phyloP scores from a whole-genome alignment of 495 filamentous ascomycete species.

The Hypoxylon rickii region DNA sequence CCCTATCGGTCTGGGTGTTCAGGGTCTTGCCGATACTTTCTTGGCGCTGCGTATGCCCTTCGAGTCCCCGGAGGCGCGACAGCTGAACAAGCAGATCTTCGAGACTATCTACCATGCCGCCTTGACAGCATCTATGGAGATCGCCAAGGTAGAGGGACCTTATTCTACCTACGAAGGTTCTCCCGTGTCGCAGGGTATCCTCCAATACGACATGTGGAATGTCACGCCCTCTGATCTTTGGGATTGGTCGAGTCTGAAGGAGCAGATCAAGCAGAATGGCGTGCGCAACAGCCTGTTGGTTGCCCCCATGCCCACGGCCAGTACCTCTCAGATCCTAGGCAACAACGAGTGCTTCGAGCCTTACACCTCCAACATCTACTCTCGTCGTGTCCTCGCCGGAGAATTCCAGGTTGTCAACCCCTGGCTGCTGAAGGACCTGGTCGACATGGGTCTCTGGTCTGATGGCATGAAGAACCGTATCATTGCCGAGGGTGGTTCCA shows the following conservation, averaged over 20 bases:
- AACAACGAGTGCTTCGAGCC: slow-evolving; percentile 99
- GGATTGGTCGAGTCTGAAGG: slow-evolving; percentile 93
- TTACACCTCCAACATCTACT: slow-evolving; percentile 99
- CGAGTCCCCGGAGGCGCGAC: slow-evolving; percentile 88
- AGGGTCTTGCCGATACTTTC: slow-evolving; percentile 98
- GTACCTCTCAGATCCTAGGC: slow-evolving; percentile 93
- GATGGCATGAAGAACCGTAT: slow-evolving; percentile 99
- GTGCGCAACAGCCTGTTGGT: slow-evolving; percentile 93
- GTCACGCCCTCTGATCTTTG: slow-evolving; percentile 90
- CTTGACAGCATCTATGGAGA: slow-evolving; percentile 81
- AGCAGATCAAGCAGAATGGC: slow-evolving; percentile 85
- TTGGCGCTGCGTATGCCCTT: slow-evolving; percentile 95
- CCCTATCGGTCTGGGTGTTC: slow-evolving; percentile 93
- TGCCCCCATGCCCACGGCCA: slow-evolving; percentile 97
- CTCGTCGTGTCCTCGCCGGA: slow-evolving; percentile 93
- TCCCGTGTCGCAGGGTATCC: slow-evolving; percentile 90
- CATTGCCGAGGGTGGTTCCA: slow-evolving; percentile 93
- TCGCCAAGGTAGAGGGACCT: slow-evolving; percentile 79
- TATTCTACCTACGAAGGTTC: slow-evolving; percentile 93
- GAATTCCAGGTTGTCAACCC: slow-evolving; percentile 99
- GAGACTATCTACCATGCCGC: slow-evolving; percentile 99
- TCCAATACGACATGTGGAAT: slow-evolving; percentile 99
- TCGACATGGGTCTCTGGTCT: slow-evolving; percentile 97
- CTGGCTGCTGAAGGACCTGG: slow-evolving; percentile 96
- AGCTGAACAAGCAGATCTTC: slow-evolving; percentile 97